These are phyloP conservation scores for Amyloporia xantha DNA, from an alignment of 768 basidiomycete genomes.

Conservation along the genomic window DNA sequence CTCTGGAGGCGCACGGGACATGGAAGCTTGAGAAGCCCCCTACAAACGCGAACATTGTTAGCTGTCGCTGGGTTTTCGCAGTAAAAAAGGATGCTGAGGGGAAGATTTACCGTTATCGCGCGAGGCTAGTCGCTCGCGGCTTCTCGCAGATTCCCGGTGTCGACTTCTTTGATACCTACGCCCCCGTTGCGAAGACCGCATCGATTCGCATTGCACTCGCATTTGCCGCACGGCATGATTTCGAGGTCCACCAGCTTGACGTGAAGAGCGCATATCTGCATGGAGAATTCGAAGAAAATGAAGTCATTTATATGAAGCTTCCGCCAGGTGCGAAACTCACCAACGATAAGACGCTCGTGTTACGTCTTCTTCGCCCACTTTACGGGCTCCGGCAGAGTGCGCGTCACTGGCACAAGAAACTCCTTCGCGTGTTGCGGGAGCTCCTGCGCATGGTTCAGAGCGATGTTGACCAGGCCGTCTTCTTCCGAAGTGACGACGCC, in stretches of 20 bases:
- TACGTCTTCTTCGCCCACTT: background rate
- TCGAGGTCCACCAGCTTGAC: constrained; percentile 27
- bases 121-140: constrained; percentile 25
- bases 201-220: constrained; percentile 24
- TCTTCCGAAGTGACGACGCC: background rate
- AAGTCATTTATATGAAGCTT: constrained; percentile 21
- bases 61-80: constrained; percentile 27
- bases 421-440: too few relatives aligned
- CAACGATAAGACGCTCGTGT: background rate
- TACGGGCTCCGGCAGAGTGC: constrained; percentile 12
- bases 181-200: constrained; percentile 24
- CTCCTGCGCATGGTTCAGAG: background rate
- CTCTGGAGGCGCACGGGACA: background rate
- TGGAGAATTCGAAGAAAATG: constrained; percentile 15
- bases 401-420: constrained; percentile 9
- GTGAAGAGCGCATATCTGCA: constrained; percentile 27
- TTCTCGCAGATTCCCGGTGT: constrained; percentile 25
- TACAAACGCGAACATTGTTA: constrained; percentile 20
- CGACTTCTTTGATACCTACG: constrained; percentile 25
- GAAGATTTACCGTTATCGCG: constrained; percentile 14
- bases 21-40: background rate
- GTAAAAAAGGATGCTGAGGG: constrained; percentile 26
- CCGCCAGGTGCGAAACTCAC: constrained; percentile 20
- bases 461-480: constrained; percentile 15
- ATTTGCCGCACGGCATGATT: constrained; percentile 18